Evolutionary conservation across 257 asterid genomes (phyloP).

Genomic region (Nicotiana obtusifolia): DNA sequence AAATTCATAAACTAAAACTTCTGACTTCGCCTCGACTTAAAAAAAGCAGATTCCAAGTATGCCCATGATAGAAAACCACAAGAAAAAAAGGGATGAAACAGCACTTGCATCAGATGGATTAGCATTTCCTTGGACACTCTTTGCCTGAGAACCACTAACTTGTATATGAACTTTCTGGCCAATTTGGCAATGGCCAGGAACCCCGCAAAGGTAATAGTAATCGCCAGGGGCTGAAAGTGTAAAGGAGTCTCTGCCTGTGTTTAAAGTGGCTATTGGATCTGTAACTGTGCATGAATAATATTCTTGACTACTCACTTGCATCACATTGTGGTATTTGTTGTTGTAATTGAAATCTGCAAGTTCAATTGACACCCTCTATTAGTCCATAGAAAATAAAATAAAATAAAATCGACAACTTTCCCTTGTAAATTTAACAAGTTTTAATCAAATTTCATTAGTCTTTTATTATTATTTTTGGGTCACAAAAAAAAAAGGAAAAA

Average conservation of each 20-base stretch:
- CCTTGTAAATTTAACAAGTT: too few species aligned
- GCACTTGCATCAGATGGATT: neutral
- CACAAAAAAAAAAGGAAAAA: too few species aligned
- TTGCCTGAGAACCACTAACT: neutral
- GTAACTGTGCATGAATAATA: neutral
- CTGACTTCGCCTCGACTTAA: too few species aligned
- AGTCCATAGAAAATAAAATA: neutral
- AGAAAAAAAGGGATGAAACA: neutral
- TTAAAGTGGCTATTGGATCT: conserved; percentile 6
- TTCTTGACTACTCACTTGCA: conserved; percentile 8
- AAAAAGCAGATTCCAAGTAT: neutral
- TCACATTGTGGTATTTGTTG: conserved; percentile 12
- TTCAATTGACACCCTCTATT: neutral
- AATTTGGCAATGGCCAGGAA: conserved; percentile 10
- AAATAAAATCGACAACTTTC: too few species aligned
- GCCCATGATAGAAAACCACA: neutral
- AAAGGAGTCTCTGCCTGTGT: conserved; percentile 5
- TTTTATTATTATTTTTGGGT: too few species aligned
- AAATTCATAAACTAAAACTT: too few species aligned
- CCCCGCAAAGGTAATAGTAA: neutral
- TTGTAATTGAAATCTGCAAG: conserved; percentile 2
- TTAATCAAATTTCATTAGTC: too few species aligned
- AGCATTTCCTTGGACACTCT: neutral
- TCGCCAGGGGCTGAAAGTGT: neutral
- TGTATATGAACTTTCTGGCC: conserved; percentile 7